Evolutionary conservation across 1,139 yeast species (phyloP).

Genomic region (Candida gigantensis): DNA sequence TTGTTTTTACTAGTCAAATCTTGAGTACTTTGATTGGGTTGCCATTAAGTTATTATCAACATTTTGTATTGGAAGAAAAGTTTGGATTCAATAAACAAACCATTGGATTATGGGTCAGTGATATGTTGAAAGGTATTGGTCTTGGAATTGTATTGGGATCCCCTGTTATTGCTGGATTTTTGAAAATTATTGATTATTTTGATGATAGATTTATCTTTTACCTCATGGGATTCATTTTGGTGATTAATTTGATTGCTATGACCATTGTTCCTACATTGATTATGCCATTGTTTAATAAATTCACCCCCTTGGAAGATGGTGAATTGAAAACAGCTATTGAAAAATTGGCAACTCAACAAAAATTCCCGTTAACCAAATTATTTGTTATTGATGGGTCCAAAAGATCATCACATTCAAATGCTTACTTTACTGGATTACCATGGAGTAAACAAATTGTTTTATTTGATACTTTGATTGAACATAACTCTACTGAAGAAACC

Average conservation of each 20-base stretch:
- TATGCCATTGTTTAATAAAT: conserved; percentile 89
- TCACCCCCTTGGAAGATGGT: conserved; percentile 88
- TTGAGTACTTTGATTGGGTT: conserved; percentile 53
- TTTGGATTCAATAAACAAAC: conserved; percentile 93
- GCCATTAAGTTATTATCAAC: conserved; percentile 73
- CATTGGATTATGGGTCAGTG: conserved; percentile 65
- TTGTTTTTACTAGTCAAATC: conserved; percentile 48
- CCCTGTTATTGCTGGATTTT: conserved; percentile 71
- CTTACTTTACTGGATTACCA: conserved; percentile 93
- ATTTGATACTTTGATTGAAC: conserved; percentile 84
- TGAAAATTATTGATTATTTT: conserved; percentile 77
- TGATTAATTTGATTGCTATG: conserved; percentile 71
- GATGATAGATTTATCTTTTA: conserved; percentile 82
- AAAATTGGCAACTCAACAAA: conserved; percentile 67
- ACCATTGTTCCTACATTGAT: conserved; percentile 78
- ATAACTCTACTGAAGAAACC: conserved; percentile 74
- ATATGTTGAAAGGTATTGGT: conserved; percentile 59
- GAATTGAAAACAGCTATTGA: conserved; percentile 83
- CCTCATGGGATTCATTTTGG: conserved; percentile 69
- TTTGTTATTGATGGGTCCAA: conserved; percentile 93
- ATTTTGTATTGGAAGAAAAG: conserved; percentile 87
- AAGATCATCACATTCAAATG: conserved; percentile 94
- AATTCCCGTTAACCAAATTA: conserved; percentile 83
- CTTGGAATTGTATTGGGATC: conserved; percentile 63
- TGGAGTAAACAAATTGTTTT: conserved; percentile 95